These are phyloP conservation scores for Volvox africanus DNA, from an alignment of 139 green algal genomes.

Conservation along the genomic window DNA sequence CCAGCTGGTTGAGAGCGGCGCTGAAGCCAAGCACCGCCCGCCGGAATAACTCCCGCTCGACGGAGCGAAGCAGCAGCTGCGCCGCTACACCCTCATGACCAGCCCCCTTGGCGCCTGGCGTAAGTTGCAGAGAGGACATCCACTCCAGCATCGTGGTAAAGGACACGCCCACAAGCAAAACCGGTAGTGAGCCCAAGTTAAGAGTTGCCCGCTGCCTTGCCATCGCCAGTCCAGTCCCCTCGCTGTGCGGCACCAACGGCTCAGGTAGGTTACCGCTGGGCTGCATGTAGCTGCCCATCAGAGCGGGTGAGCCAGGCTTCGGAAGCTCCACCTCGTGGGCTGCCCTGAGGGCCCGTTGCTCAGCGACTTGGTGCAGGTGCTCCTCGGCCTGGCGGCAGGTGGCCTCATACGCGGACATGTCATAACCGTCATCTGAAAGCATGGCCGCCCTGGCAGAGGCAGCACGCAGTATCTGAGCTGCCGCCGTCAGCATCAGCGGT, in stretches of 20 bases:
- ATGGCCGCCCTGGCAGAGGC: conserved; percentile 43
- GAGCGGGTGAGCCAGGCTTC: not conserved
- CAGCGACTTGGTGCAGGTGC: conserved; percentile 6
- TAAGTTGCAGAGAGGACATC: not conserved
- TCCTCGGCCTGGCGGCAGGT: not conserved
- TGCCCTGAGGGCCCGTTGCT: not conserved
- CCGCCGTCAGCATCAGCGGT: conserved; percentile 3
- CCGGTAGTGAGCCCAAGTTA: conserved; percentile 55
- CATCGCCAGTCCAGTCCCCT: not conserved
- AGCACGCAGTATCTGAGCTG: conserved; percentile 56
- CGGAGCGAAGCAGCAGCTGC: conserved; percentile 47
- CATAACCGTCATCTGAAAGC: conserved; percentile 46
- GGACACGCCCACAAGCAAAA: not conserved
- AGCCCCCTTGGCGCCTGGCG: not conserved
- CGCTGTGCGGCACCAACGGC: not conserved
- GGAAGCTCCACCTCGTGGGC: conserved; percentile 19
- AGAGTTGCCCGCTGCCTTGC: not conserved
- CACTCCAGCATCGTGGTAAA: not conserved
- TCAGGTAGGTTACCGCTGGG: conserved; percentile 38
- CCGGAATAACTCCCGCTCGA: conserved; percentile 61
- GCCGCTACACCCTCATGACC: conserved; percentile 14
- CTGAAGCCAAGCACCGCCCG: conserved; percentile 29
- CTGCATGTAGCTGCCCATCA: not conserved
- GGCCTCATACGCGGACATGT: conserved; percentile 44
- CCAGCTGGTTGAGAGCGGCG: not conserved